Evolutionary conservation across 208 protist species (phyloP), one percentile per base, ranked within the genome.

Genomic region (Lotmaria passim): DNA sequence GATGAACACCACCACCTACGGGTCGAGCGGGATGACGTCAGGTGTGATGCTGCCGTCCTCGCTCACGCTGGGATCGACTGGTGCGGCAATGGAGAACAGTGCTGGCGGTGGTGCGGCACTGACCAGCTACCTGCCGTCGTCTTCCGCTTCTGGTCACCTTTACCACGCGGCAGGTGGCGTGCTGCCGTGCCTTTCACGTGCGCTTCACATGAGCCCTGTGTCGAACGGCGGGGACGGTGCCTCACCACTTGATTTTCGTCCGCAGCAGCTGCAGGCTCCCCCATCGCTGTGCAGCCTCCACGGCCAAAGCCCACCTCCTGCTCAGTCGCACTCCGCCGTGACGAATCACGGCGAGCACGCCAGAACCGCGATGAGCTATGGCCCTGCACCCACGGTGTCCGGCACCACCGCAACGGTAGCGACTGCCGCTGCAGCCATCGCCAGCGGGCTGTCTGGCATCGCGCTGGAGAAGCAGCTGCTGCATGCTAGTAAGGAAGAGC

Each of bases 381-480:
- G 52, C 4, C 52, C 52, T 1, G 46, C 38, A 5, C 57, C 57
- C 12, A 63, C 57, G 24, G 30, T 63, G 12, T 48, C 48, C 17
- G 51, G 50, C 38, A 46, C 58, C 14, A 55, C 52, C 2, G n/a
- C n/a, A n/a, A n/a, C n/a, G 36, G 12, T 12, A 12, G 41, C 41
- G 36, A 43, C 47, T 3, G 24, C 48, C 31, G 36, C 41, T 21
- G 15, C 58, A n/a, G 41, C 52, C 24, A 44, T 58, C 14, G 38
- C 44, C n/a, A 46, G 62, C 47, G 56, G 55, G 15, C 44, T 73
- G 17, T 66, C 67, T 17, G 69, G 64, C 8, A 34, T 78, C 38
- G 60, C 85, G n/a, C 56, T 93, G 51, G 81, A 88, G 68, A 75
- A 70, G 67, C 77, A 88, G 59, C 64, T 93, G 28, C 61, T 83